These are phyloP conservation scores for Ramichloridium luteum DNA, from an alignment of 2,329 filamentous ascomycete genomes.

Conservation along the genomic window DNA sequence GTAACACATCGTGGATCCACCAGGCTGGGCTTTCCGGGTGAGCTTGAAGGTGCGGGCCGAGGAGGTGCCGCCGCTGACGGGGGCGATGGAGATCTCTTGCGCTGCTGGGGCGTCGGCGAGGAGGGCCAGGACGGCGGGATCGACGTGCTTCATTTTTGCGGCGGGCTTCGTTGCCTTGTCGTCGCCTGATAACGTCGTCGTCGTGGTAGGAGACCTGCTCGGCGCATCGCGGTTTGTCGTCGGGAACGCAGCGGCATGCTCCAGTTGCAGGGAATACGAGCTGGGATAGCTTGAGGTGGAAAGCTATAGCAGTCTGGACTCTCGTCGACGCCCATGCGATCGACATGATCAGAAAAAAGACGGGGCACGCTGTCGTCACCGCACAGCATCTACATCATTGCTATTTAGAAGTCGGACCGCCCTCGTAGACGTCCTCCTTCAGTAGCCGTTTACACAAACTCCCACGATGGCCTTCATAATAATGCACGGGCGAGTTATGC, in stretches of 20 bases:
- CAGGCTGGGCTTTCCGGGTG: slow-evolving; percentile 34
- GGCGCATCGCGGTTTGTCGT: neutral
- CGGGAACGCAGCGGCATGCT: neutral
- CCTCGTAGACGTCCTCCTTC: too few species aligned
- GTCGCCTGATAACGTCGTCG: neutral
- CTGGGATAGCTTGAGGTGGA: neutral
- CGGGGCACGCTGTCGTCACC: too few species aligned
- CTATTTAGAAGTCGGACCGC: too few species aligned
- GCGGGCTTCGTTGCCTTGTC: slow-evolving; percentile 2
- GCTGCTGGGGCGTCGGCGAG: slow-evolving; percentile 45
- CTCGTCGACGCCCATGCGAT: too few species aligned
- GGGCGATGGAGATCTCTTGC: slow-evolving; percentile 46
- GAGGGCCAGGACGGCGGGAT: slow-evolving; percentile 50
- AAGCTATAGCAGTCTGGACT: too few species aligned
- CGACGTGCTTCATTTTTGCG: slow-evolving; percentile 41
- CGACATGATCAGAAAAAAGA: too few species aligned
- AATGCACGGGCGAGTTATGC: too few species aligned
- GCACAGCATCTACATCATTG: too few species aligned
- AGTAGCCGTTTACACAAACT: too few species aligned
- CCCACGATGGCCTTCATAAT: too few species aligned
- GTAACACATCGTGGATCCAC: slow-evolving; percentile 44
- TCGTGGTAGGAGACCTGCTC: neutral
- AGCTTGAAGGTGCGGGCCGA: slow-evolving; percentile 54
- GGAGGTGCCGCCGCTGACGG: slow-evolving; percentile 55
- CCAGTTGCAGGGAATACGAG: neutral